These are phyloP conservation scores for Aspergillus fijiensis DNA, from an alignment of 2,329 filamentous ascomycete genomes.

Conservation along the genomic window DNA sequence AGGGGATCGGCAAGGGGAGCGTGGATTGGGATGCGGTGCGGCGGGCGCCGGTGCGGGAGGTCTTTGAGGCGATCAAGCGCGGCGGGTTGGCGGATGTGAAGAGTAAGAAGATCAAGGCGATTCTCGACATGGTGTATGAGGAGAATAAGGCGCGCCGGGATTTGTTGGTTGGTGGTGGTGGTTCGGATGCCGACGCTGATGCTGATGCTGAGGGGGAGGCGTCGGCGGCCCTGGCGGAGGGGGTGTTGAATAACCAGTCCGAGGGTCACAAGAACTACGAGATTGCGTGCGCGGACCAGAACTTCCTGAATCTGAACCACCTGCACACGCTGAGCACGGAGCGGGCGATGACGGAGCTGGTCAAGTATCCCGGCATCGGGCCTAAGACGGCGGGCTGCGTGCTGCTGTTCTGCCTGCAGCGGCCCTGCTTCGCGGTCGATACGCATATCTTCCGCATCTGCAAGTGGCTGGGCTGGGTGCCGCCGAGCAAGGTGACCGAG, in stretches of 20 bases:
- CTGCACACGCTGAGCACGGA: constrained; percentile 56
- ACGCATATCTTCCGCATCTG: constrained; percentile 66
- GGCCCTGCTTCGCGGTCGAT: constrained; percentile 64
- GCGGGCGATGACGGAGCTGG: constrained; percentile 58
- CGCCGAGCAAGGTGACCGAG: constrained; percentile 46
- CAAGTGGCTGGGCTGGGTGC: constrained; percentile 63
- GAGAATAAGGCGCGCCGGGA: constrained; percentile 62
- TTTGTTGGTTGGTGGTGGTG: constrained; percentile 38
- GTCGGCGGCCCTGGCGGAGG: neutral
- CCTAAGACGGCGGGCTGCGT: constrained; percentile 68
- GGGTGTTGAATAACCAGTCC: constrained; percentile 42
- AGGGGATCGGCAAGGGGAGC: constrained; percentile 67
- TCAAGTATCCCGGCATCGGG: constrained; percentile 62
- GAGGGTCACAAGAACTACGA: constrained; percentile 57
- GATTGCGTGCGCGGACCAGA: constrained; percentile 56
- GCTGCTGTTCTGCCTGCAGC: constrained; percentile 62
- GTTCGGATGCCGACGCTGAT: neutral
- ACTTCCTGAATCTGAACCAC: constrained; percentile 65
- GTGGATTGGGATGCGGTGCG: constrained; percentile 74
- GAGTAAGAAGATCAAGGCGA: constrained; percentile 69
- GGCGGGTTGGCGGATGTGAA: constrained; percentile 73
- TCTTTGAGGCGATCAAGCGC: constrained; percentile 67
- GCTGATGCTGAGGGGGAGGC: no score
- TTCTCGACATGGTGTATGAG: constrained; percentile 69
- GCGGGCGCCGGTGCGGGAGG: constrained; percentile 55